Evolutionary conservation across 441 rosid genomes (phyloP), one percentile per base, ranked within the genome.

Genomic region (Aquilaria agallochum): DNA sequence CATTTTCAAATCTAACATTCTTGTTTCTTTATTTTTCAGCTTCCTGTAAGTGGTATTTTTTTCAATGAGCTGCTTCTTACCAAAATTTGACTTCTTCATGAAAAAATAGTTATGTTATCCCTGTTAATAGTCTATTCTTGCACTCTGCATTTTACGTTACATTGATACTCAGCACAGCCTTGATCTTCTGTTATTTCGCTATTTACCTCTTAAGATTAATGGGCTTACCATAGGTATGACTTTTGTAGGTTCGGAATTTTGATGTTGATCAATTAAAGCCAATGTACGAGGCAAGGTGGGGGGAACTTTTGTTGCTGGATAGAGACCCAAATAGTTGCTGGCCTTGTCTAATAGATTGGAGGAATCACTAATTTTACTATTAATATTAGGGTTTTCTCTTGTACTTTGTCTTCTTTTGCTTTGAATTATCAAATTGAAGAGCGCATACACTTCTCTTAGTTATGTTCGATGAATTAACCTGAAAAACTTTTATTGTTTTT

Each of bases 201-300:
- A 36, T 64, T 27, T 14, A 13, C 36, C 50, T 62, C 47, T 44
- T 46, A 20, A 46, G 64, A 31, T 36, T 34, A 11, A 66, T 55
- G 58, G 46, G 57, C 64, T 58, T 65, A 56, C 11, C 20, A 55
- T 53, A 31, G 68, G 34, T 58, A 27, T 63, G 52, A 44, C 54
- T n/a, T 70, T 62, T 73, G 69, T 75, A 91, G 99, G 96, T 91
- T 48, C 96, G 96, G 52, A 83, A 76, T 79, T 80, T 87, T 66
- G 87, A 94, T 65, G 70, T 71, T 42, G 84, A 82, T 47, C 82
- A 80, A 53, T 80, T 94, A 76, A 78, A 87, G 78, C 95, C 72
- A 49, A 94, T 94, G 97, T 94, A 94, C 60, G 83, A 89, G 72
- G 89, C 87, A 65, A 84, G 99, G 97, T 91, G 46, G 13, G 56